Evolutionary conservation across 192 early-diverging fungal species (phyloP), one percentile per base, ranked within the genome.

Genomic region (Rhizophagus sp.): DNA sequence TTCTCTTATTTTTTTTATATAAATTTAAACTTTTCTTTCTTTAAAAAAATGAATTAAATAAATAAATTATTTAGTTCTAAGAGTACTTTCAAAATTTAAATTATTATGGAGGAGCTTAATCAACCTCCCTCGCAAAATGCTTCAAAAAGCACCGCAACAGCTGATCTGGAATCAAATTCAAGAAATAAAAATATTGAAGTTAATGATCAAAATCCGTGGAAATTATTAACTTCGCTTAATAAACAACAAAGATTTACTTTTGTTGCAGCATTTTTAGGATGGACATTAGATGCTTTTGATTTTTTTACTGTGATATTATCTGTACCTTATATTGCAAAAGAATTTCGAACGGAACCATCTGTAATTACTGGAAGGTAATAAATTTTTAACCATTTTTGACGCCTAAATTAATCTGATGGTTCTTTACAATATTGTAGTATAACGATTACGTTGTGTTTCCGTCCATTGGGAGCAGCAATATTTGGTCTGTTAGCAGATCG

Each of bases 281-380:
- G 93, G 92, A 88, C 89, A 62, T 81, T 93, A n/a, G 91, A 94
- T 79, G 88, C 91, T 22, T 88, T 92, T 65, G 93, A 94, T 83
- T 94, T 90, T 81, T 92, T 92, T 73, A 87, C 87, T 44, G 87
- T 93, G 4, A 80, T 88, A 19, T 83, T 92, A 80, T 83, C 90
- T 2, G 83, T 89, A 17, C 86, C 87, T 41, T 84, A 89, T 70
- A 87, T 92, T 34, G 91, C 89, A 30, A 80, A 80, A 1, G 84
- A 85, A 22, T 94, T 92, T 82, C 84, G 78, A 30, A 86, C 87
- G 36, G 63, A 86, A 25, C 86, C 86, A 4, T 90, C 90, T 1
- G 78, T 83, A 24, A 85, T 94, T 17, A 91, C 92, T 7, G 57
- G 80, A 77, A 84, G 73, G 73, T 75, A 39, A 39, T 50, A 5